Conservation (phyloP, 129 eudicot species). For the Calendula officinalis region DNA sequence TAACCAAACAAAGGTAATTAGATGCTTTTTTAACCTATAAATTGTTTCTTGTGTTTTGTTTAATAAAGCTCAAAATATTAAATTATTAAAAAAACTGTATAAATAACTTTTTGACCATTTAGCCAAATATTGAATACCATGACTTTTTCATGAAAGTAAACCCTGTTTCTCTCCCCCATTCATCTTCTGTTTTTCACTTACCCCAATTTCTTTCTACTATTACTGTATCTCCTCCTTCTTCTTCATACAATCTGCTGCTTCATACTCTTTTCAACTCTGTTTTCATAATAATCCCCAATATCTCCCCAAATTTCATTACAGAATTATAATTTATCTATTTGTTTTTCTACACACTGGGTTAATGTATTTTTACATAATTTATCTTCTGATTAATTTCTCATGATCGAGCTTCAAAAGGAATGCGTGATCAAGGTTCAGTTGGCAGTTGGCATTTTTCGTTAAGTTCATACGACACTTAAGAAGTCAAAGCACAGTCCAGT, state of each 20-base stretch:
- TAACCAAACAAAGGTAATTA: too few species aligned
- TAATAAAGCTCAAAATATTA: too few species aligned
- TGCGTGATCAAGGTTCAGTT: slow-evolving; percentile 22
- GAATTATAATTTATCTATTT: slow-evolving; percentile 11
- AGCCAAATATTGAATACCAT: too few species aligned
- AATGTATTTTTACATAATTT: background rate
- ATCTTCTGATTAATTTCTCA: slow-evolving; percentile 6
- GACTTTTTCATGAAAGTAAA: too few species aligned
- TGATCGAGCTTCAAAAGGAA: slow-evolving; percentile 21
- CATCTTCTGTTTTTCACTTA: background rate
- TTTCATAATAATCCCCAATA: slow-evolving; percentile 26
- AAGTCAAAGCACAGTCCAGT: slow-evolving; percentile 34
- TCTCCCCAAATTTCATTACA: background rate
- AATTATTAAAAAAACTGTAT: too few species aligned
- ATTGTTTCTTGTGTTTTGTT: too few species aligned
- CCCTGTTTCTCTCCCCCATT: background rate
- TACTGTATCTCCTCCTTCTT: background rate
- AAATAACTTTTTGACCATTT: too few species aligned
- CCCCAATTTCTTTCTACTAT: slow-evolving; percentile 15
- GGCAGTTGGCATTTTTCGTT: slow-evolving; percentile 17
- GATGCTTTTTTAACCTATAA: too few species aligned
- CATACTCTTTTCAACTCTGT: slow-evolving; percentile 25
- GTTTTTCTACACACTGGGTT: slow-evolving; percentile 16
- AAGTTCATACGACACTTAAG: slow-evolving; percentile 16
- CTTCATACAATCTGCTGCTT: background rate